Evolutionary conservation across 1,284 basidiomycete genomes (phyloP), one percentile per base, ranked within the genome.

Genomic region (Cryptococcus sp.): DNA sequence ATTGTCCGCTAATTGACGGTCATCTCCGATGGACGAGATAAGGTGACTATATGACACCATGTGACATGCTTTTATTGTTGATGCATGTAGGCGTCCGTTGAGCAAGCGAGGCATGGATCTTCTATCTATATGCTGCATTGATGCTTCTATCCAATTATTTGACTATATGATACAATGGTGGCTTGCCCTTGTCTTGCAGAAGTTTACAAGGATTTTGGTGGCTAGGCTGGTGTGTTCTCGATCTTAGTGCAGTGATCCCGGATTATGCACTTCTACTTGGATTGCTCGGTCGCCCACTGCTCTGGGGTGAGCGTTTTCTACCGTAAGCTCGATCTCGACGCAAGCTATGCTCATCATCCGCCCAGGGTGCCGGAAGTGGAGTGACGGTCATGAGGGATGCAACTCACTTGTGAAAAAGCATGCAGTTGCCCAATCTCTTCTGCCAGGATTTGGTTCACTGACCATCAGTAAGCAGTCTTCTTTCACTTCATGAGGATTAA

Each of bases 281-380:
- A 34, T 51, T 63, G 57, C 58, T 73, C 69, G 51, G 63, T 67
- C 7, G 55, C 64, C 69, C 69, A 74, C 54, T 74, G 72, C 53
- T 71, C 70, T n/a, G 70, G 72, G 3, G 70, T 72, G 25, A 67
- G 49, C 1, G 72, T 71, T 65, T 70, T 72, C 69, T 73, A 50
- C 46, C 43, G 18, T 4, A 23, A 18, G 16, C 11, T 16, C 10
- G 23, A 32, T 16, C 28, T 7, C 16, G 2, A 39, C 22, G 32
- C 41, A 13, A 10, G 25, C 25, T 19, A 13, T 22, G 9, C 9
- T 7, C 23, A 40, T 34, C 4, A 21, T 3, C 19, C 25, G 22
- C 44, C 10, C 40, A 39, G 11, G 18, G 45, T 21, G 32, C n/a
- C 22, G 23, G 18, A 18, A 37, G 13, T 16, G 22, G 16, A 34